Percentiles rank a stretch among this genome's conserved stretches.
These are phyloP conservation scores for Thalassiosira mediterranea DNA, from an alignment of 352 stramenopile species.

Conservation along the genomic window DNA sequence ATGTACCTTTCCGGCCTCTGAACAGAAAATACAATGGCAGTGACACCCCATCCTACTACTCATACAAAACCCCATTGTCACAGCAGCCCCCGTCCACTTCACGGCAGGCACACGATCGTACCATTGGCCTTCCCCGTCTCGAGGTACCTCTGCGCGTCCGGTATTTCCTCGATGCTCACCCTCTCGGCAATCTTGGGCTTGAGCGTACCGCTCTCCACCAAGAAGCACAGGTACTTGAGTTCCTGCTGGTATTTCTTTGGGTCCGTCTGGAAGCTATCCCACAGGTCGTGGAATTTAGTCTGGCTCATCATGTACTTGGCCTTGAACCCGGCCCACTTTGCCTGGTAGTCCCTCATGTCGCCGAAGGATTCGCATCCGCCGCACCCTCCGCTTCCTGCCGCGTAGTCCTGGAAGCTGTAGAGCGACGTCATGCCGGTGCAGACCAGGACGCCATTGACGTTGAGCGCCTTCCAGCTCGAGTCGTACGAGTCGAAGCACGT, in stretches of 20 bases:
- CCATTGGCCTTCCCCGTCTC: slow-evolving; percentile 55
- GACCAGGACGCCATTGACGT: slow-evolving; percentile 51
- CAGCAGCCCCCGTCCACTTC: slow-evolving; percentile 1
- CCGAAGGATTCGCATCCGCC: slow-evolving; percentile 39
- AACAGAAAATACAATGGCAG: too few species aligned
- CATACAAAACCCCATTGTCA: too few species aligned
- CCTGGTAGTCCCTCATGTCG: slow-evolving; percentile 36
- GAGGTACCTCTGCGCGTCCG: slow-evolving; percentile 58
- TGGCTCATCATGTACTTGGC: slow-evolving; percentile 65
- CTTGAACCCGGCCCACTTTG: slow-evolving; percentile 54
- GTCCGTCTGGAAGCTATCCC: slow-evolving; percentile 47
- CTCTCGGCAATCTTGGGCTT: slow-evolving; percentile 69
- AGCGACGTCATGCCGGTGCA: slow-evolving; percentile 46
- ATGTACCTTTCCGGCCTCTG: too few species aligned
- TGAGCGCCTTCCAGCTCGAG: slow-evolving; percentile 51
- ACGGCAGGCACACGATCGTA: slow-evolving; percentile 74
- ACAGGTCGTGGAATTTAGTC: slow-evolving; percentile 59
- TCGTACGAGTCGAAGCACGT: slow-evolving; percentile 60
- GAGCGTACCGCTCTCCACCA: slow-evolving; percentile 58
- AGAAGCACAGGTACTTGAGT: slow-evolving; percentile 65
- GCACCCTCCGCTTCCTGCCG: background rate
- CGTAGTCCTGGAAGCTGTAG: slow-evolving; percentile 22
- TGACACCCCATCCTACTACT: too few species aligned
- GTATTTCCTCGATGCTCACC: slow-evolving; percentile 61
- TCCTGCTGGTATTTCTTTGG: slow-evolving; percentile 62